phyloP scores from a whole-genome alignment of 768 basidiomycete species.

The Agrocybe chaxingu region DNA sequence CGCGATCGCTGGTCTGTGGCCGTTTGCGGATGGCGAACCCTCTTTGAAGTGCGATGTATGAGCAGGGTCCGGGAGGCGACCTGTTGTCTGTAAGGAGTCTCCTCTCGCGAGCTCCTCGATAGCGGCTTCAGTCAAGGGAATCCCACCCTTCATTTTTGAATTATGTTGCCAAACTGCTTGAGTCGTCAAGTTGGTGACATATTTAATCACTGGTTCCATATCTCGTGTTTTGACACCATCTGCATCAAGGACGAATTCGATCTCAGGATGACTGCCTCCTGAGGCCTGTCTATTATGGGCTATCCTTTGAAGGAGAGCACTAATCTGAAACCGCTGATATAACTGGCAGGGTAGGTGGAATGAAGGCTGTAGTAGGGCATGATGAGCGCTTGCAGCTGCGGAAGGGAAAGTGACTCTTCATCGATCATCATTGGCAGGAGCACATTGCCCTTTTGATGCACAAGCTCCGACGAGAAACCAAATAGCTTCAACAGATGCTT shows the following conservation, averaged over 20 bases:
- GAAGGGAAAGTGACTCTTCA: neutral
- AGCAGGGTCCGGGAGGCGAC: too few species aligned
- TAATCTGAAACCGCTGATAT: constrained; percentile 12
- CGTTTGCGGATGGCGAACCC: neutral
- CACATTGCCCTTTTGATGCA: neutral
- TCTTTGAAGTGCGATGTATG: neutral
- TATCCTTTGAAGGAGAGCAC: constrained; percentile 4
- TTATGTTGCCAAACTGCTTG: constrained; percentile 5
- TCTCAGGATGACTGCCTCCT: neutral
- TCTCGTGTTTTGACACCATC: constrained; percentile 15
- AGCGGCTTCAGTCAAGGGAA: constrained; percentile 7
- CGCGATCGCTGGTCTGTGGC: constrained; percentile 3
- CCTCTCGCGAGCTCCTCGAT: neutral
- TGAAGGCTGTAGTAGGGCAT: constrained; percentile 9
- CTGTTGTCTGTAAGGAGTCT: neutral
- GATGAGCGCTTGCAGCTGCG: constrained; percentile 7
- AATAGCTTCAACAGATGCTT: constrained; percentile 14
- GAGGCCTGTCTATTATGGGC: too few species aligned
- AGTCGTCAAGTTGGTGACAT: constrained; percentile 10
- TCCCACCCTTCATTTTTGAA: constrained; percentile 2
- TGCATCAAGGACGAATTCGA: neutral
- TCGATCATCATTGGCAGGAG: neutral
- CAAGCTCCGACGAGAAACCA: constrained; percentile 7
- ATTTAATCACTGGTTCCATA: constrained; percentile 10
- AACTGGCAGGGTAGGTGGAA: constrained; percentile 14